phyloP scores from a whole-genome alignment of 208 protist species.

The Trypanosoma mega region DNA sequence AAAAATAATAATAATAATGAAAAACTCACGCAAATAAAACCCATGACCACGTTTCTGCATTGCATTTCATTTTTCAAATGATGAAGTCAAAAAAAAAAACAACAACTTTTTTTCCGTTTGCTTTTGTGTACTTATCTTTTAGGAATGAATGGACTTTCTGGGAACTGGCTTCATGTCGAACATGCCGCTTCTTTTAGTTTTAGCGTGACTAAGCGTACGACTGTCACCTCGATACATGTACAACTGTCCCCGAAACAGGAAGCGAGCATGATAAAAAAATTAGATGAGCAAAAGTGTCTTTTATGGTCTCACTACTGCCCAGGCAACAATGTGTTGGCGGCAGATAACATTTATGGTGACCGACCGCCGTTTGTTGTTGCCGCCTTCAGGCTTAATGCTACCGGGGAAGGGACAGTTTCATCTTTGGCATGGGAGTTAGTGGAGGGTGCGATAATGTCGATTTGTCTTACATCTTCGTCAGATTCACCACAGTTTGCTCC shows the following conservation, averaged over 20 bases:
- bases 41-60: too few relatives aligned
- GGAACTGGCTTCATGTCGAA: conserved; percentile 6
- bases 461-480: conserved; percentile 3
- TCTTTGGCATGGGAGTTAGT: conserved; percentile 15
- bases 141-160: conserved; percentile 1
- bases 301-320: conserved; percentile 19
- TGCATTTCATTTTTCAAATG: too few relatives aligned
- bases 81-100: too few relatives aligned
- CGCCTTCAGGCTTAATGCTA: conserved; percentile 3
- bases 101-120: not conserved
- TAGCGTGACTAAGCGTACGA: not conserved
- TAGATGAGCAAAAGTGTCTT: not conserved
- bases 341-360: conserved; percentile 17
- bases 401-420: conserved; percentile 1
- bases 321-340: not conserved
- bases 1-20: too few relatives aligned
- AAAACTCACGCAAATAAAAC: too few relatives aligned
- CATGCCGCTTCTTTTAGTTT: conserved; percentile 16
- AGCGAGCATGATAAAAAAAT: not conserved
- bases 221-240: conserved; percentile 17
- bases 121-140: not conserved
- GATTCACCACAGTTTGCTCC: not conserved
- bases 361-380: conserved; percentile 23
- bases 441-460: conserved; percentile 1
- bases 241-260: not conserved